phyloP scores from a whole-genome alignment of 306 rosid genomes.

The Quercus berberidifolia region DNA sequence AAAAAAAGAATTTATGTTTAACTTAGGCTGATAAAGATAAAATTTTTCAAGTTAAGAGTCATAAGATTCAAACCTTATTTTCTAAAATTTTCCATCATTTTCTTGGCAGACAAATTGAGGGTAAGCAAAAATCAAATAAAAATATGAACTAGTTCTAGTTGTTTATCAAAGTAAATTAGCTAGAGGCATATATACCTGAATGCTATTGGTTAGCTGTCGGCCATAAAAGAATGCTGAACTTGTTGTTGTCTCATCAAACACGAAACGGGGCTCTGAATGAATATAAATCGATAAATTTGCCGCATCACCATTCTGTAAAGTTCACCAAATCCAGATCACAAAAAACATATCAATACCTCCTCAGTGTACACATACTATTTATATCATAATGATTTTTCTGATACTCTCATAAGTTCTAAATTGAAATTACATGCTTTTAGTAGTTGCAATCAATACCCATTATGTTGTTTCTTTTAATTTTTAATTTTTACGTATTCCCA shows the following conservation, averaged over 20 bases:
- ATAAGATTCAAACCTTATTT: background rate
- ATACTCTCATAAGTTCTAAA: background rate
- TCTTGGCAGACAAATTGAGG: background rate
- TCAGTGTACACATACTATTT: too few species aligned
- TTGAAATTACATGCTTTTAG: background rate
- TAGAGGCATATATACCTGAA: slow-evolving; percentile 17
- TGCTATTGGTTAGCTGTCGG: slow-evolving; percentile 40
- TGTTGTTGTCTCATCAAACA: slow-evolving; percentile 37
- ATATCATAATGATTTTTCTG: background rate
- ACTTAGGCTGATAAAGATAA: background rate
- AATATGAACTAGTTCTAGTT: background rate
- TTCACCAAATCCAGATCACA: background rate
- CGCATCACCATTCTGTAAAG: slow-evolving; percentile 7
- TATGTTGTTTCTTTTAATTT: background rate
- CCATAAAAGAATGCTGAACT: slow-evolving; percentile 33
- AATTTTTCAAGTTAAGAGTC: background rate
- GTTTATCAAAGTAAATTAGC: background rate
- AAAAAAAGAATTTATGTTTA: too few species aligned
- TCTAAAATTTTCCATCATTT: background rate
- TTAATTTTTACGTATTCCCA: background rate
- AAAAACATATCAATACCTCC: background rate
- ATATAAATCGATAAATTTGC: slow-evolving; percentile 27
- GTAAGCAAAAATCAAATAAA: background rate
- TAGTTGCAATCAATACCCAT: background rate
- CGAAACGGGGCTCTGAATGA: slow-evolving; percentile 44